phyloP scores from a whole-genome alignment of 2,329 filamentous ascomycete species.

The Hypoxylon rubiginosum region DNA sequence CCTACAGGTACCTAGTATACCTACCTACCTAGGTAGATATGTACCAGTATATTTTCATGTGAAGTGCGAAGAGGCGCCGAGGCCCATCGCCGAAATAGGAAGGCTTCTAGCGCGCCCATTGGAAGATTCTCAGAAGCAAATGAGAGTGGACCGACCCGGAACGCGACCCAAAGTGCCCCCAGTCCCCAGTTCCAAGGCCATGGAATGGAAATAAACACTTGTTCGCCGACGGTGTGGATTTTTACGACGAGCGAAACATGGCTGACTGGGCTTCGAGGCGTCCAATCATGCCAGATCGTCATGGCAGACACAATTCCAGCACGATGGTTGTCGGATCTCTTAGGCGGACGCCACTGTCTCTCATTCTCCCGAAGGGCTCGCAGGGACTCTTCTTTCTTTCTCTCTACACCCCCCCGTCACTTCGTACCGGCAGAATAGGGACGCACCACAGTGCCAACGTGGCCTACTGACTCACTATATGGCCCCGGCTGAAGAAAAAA shows the following conservation, averaged over 20 bases:
- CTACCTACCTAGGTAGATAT: no score
- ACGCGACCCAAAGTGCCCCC: conserved; percentile 35
- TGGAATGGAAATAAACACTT: conserved; percentile 35
- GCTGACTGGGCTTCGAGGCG: conserved; percentile 34
- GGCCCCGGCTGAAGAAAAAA: conserved; percentile 20
- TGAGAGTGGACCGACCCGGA: conserved; percentile 33
- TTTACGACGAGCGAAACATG: conserved; percentile 29
- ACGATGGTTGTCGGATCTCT: conserved; percentile 35
- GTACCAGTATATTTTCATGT: no score
- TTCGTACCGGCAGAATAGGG: conserved; percentile 32
- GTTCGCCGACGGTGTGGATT: conserved; percentile 36
- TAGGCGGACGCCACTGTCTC: conserved; percentile 23
- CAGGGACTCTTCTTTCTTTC: background rate
- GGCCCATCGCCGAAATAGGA: conserved; percentile 28
- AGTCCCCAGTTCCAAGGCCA: conserved; percentile 33
- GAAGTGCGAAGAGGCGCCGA: background rate
- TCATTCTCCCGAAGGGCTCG: conserved; percentile 23
- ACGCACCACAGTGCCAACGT: conserved; percentile 26
- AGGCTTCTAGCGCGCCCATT: conserved; percentile 36
- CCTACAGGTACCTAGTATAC: no score
- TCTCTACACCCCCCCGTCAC: conserved; percentile 18
- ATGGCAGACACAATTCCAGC: conserved; percentile 28
- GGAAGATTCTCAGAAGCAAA: conserved; percentile 30
- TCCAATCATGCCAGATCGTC: conserved; percentile 27
- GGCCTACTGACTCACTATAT: conserved; percentile 31